phyloP scores from a whole-genome alignment of 2,329 filamentous ascomycete genomes.

The Fusarium sp. region DNA sequence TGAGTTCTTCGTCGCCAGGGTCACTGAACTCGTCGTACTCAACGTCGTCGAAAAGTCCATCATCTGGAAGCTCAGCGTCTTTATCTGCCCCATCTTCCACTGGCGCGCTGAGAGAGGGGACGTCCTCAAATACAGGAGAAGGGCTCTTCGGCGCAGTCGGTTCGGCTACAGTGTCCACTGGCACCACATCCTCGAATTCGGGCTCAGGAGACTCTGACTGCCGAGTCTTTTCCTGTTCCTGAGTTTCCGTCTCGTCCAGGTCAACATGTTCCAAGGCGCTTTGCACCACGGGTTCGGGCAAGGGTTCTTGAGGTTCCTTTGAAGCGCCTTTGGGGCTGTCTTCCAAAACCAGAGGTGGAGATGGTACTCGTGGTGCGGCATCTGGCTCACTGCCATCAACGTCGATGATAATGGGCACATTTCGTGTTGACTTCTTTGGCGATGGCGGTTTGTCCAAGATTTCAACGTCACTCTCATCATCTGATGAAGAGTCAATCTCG shows the following conservation, averaged over 20 bases:
- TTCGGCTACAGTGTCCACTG: slow-evolving; percentile 31
- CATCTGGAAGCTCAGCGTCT: slow-evolving; percentile 45
- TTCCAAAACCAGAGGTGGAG: not conserved
- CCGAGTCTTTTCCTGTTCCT: slow-evolving; percentile 33
- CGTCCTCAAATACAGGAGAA: slow-evolving; percentile 29
- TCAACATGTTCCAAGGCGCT: slow-evolving; percentile 11
- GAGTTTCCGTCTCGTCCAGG: not conserved
- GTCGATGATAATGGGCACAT: slow-evolving; percentile 1
- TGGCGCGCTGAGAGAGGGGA: slow-evolving; percentile 5
- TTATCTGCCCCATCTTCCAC: not conserved
- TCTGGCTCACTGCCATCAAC: slow-evolving; percentile 17
- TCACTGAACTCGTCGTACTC: slow-evolving; percentile 82
- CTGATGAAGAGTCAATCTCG: slow-evolving; percentile 68
- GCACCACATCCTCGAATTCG: slow-evolving; percentile 49
- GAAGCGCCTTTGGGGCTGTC: not conserved
- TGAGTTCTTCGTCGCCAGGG: slow-evolving; percentile 88
- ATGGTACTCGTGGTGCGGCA: not conserved
- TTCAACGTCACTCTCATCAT: slow-evolving; percentile 64
- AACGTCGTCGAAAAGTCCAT: slow-evolving; percentile 60
- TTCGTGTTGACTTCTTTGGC: slow-evolving; percentile 36
- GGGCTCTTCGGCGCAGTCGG: slow-evolving; percentile 18
- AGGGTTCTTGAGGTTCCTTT: not conserved
- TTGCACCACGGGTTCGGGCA: slow-evolving; percentile 1
- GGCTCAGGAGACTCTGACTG: slow-evolving; percentile 50
- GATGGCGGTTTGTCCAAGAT: slow-evolving; percentile 59